Base-by-base conservation (phyloP, 2,329 filamentous ascomycete species). In the Aureobasidium sp. region DNA sequence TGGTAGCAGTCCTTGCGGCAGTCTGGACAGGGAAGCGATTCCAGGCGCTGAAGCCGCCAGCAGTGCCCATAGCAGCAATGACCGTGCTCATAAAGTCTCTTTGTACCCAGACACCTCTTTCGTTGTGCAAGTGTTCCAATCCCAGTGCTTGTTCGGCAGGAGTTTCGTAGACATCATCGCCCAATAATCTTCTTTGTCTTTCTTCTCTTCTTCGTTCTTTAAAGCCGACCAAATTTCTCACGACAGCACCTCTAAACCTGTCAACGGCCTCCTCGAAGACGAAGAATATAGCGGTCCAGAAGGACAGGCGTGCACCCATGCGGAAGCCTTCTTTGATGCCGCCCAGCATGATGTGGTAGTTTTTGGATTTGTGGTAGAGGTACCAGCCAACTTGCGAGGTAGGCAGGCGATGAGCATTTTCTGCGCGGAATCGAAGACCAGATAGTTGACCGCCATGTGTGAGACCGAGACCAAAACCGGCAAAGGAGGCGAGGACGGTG, bases 311-410 rank as follows among this genome's bases (percentile, higher is more conserved):
- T 36, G 78, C 72, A 1, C 88, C 91, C 81, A 94, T 90, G 67
- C 83, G 86, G 55, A 90, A 68, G 0, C 91, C 94, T 70, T 96
- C 91, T 58, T 84, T 84, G 20, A 95, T 78, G 0, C 89, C 93
- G 6, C 88, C 89, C 26, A 88, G 82, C 69, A 90, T 87, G 57
- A 88, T 83, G 69, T 91, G 86, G 78, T 99, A 97, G 76, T 96
- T 97, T 76, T 97, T 97, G 72, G 86, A 90, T 77, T 97, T 97
- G 79, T 97, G 93, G 75, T 99, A 99, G n/a, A 97, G 84, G 73
- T 93, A 99, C 94, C 94, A 99, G 20, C 91, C 93, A 2, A 87
- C 85, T 29, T 90, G 87, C 1, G 87, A 87, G 3, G 84, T 86
- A 23, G 94, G 94, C 65, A 97, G 85, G 67, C 93, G 89, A 79